Evolutionary conservation across 257 asterid species (phyloP), one percentile per base, ranked within the genome.

Genomic region (Plectranthus barbatus): DNA sequence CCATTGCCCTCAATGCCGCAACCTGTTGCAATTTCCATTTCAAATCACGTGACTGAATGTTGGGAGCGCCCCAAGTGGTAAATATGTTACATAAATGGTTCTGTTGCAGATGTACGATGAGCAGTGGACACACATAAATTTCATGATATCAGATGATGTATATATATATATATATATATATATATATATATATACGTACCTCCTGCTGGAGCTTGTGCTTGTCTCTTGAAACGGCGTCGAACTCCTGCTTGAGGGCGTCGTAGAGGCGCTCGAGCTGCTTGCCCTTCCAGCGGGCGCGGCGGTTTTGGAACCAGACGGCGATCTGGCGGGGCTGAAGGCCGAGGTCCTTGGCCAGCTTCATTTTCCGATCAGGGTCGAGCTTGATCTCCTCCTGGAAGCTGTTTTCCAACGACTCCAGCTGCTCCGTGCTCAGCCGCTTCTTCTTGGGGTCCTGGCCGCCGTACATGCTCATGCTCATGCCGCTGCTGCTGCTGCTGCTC

Each of bases 261-360:
- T 86, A 89, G 73, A 84, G 60, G 26, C 84, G 80, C 73, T 89
- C 97, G 9, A 92, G 94, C 84, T 88, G 95, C 84, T 89, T 92
- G 0, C 88, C 79, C 82, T 89, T 92, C 98, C 97, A 92, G 21
- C 98, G 83, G 2, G 97, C 98, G 61, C 97, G 23, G 24, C 98
- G 80, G 65, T 92, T 92, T 76, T 92, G 98, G 66, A 92, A 92
- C 98, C 98, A 92, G 49, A 92, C 95, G 1, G 98, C 98, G 7
- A 92, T 86, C 74, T 92, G 95, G 14, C 98, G 75, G 0, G 98
- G 98, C 74, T 86, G 95, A 44, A 92, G 77, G 4, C 95, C 97
- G 0, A 92, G 83, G 7, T 92, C 98, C 78, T 78, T 92, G 0
- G 98, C 97, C 45, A 92, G 86, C 81, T 80, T 86, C 90, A 83